Evolutionary conservation across 768 basidiomycete genomes (phyloP), one percentile per base, ranked within the genome.

Genomic region (Rhizopogon vinicolor): DNA sequence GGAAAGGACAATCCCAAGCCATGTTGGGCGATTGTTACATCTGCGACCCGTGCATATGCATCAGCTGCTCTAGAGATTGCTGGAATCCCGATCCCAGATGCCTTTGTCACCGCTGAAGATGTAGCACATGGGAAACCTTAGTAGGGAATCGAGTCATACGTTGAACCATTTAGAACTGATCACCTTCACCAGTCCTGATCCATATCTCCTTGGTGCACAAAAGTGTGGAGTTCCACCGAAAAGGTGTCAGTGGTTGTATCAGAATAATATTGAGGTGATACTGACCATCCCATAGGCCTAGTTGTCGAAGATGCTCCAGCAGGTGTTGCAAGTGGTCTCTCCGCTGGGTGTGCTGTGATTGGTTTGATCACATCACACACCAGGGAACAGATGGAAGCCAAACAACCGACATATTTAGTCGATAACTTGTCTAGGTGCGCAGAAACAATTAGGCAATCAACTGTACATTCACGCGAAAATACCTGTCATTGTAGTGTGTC

Each of bases 251-350:
- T 66, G 9, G 31, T 39, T n/a, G 41, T 25, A 40, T 40, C 40
- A 25, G 19, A 48, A 44, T 16, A 56, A 61, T 19, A 67, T 63
- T 69, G 50, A 64, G 68, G 42, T 13, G 18, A 44, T 41, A n/a
- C 33, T 35, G 40, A 22, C 39, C 45, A 13, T 37, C 49, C 51
- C 40, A 5, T 51, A 86, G 89, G 87, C 62, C 75, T 96, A 45
- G 95, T 97, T 14, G 81, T 98, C 33, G 93, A 96, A 67, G 96
- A 98, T 72, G 91, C 95, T 3, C 93, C 93, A 1, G 83, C 83
- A 14, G 95, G 94, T 18, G 77, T 98, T 62, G 75, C 74, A 41
- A 89, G 92, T 56, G 93, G 93, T 10, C 75, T 81, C 44, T 81
- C 86, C 0, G 91, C 93, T 5, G 94, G 96, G 13, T 87, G 89